phyloP scores from a whole-genome alignment of 148 eudicot species.

The Arctostaphylos glauca region DNA sequence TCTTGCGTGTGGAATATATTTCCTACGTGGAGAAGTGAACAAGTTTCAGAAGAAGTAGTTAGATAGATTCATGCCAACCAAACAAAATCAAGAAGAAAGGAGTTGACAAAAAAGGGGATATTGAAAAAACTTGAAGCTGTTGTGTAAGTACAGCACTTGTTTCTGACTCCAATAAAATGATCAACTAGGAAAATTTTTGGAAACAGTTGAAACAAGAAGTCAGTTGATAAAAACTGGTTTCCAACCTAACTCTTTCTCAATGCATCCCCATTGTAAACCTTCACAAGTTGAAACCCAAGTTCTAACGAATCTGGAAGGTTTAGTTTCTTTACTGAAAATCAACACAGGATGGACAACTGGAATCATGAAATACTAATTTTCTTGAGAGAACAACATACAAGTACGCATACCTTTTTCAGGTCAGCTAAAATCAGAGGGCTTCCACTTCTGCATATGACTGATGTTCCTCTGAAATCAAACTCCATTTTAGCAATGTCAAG shows the following conservation, averaged over 20 bases:
- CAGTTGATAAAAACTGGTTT: not conserved
- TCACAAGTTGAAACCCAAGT: not conserved
- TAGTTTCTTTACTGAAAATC: not conserved
- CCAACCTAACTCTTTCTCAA: not conserved
- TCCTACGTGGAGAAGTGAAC: not conserved
- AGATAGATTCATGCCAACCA: not conserved
- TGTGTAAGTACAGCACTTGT: not conserved
- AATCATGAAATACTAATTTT: not conserved
- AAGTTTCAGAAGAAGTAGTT: not conserved
- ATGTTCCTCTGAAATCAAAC: constrained; percentile 60
- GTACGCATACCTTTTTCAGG: constrained; percentile 45
- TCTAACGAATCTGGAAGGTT: not conserved
- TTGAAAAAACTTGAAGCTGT: not conserved
- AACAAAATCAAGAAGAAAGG: not conserved
- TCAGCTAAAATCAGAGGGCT: constrained; percentile 62
- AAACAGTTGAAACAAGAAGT: not conserved
- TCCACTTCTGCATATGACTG: constrained; percentile 69
- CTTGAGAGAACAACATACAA: not conserved
- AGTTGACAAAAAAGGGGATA: not conserved
- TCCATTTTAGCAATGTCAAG: constrained; percentile 61
- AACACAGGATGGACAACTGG: not conserved
- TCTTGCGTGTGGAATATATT: not conserved
- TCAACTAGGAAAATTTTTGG: not conserved
- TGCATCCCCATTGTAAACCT: not conserved
- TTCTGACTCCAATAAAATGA: not conserved